phyloP scores from a whole-genome alignment of 805 yeast species.

The Candida ulmi region DNA sequence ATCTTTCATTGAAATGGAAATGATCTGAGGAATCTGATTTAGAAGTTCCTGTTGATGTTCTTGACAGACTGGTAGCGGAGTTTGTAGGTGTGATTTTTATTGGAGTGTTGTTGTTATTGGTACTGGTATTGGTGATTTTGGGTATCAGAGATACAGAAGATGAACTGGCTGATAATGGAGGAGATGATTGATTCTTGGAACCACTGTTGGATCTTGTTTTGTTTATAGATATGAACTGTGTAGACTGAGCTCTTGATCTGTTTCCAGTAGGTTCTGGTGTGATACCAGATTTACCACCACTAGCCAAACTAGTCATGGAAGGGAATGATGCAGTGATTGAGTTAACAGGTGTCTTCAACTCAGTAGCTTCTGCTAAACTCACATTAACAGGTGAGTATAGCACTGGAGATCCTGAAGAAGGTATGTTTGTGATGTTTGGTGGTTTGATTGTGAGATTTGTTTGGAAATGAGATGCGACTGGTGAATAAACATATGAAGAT shows the following conservation, averaged over 20 bases:
- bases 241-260: constrained; percentile 1
- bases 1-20: neutral
- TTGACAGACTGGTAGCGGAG: constrained; percentile 3
- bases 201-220: constrained; percentile 13
- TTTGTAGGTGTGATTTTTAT: neutral
- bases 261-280: neutral
- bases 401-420: constrained; percentile 18
- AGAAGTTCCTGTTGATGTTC: constrained; percentile 4
- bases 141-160: neutral
- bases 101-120: neutral
- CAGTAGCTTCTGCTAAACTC: neutral
- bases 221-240: constrained; percentile 3
- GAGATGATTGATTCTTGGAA: neutral
- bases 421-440: constrained; percentile 9
- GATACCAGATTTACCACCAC: constrained; percentile 6
- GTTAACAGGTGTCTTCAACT: too few species aligned
- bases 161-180: constrained; percentile 2
- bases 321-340: constrained; percentile 17
- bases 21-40: neutral
- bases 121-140: neutral
- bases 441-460: constrained; percentile 14
- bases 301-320: constrained; percentile 16
- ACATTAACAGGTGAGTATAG: constrained; percentile 20
- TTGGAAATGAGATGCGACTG: constrained; percentile 3
- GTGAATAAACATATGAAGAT: constrained; percentile 21